These are phyloP conservation scores for Escovopsis sp. DNA, from an alignment of 2,329 filamentous ascomycete genomes.

Conservation along the genomic window DNA sequence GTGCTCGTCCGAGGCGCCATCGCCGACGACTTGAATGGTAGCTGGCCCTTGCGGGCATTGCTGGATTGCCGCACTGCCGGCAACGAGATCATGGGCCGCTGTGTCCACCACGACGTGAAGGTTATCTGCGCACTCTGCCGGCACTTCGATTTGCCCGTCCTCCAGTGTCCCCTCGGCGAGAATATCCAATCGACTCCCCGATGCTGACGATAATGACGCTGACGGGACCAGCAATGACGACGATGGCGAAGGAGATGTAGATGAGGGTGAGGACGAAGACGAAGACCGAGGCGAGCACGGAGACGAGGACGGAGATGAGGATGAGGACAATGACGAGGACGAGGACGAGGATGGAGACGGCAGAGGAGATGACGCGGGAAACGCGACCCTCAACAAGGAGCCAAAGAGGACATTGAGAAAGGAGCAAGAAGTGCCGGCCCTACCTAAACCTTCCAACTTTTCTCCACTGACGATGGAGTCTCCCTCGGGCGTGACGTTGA, in stretches of 20 bases:
- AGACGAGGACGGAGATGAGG: conserved; percentile 14
- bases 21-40: conserved; percentile 15
- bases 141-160: conserved; percentile 1
- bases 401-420: conserved; percentile 63
- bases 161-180: conserved; percentile 1
- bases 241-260: no score
- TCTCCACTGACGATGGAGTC: conserved; percentile 88
- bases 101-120: conserved; percentile 6
- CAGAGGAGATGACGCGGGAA: conserved; percentile 21
- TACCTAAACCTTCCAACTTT: conserved; percentile 89
- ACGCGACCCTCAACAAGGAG: conserved; percentile 55
- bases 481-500: conserved; percentile 83
- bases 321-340: conserved; percentile 5
- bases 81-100: conserved; percentile 8
- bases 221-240: conserved; percentile 3
- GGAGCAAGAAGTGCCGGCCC: conserved; percentile 36
- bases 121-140: conserved; percentile 5
- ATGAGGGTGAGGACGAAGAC: not conserved
- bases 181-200: conserved; percentile 5
- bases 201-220: not conserved
- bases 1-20: conserved; percentile 19
- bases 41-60: conserved; percentile 11
- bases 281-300: conserved; percentile 5
- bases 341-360: conserved; percentile 13
- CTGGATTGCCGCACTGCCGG: conserved; percentile 11